Evolutionary conservation across 2,329 filamentous ascomycete species (phyloP).

Genomic region (Pseudogymnoascus sp.): DNA sequence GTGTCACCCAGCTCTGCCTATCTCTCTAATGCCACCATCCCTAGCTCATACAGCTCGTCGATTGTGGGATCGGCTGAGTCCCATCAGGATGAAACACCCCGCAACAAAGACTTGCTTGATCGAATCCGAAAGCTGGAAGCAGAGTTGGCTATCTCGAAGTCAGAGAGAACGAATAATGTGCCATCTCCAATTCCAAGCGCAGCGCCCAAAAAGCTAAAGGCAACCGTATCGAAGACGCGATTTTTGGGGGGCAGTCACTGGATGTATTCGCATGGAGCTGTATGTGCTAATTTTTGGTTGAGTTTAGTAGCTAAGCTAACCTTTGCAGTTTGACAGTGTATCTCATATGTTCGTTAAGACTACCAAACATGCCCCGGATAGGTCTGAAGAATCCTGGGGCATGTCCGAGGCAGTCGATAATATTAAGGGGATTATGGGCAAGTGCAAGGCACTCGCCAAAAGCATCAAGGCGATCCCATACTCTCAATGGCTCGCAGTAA

Average conservation of each 20-base stretch:
- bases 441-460: slow-evolving; percentile 20
- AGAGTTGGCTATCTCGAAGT: background rate
- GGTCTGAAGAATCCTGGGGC: background rate
- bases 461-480: slow-evolving; percentile 17
- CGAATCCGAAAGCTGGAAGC: background rate
- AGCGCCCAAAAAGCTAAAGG: slow-evolving; percentile 11
- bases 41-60: background rate
- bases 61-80: background rate
- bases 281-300: slow-evolving; percentile 11
- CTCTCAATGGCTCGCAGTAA: slow-evolving; percentile 12
- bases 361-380: slow-evolving; percentile 4
- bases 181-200: background rate
- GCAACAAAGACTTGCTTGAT: background rate
- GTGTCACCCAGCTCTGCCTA: background rate
- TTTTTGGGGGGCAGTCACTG: slow-evolving; percentile 25
- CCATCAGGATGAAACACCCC: background rate
- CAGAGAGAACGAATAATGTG: background rate
- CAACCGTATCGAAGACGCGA: slow-evolving; percentile 22
- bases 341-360: slow-evolving; percentile 14
- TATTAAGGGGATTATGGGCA: slow-evolving; percentile 13
- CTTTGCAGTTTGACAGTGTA: slow-evolving; percentile 18
- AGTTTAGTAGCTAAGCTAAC: background rate
- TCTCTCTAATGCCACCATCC: background rate
- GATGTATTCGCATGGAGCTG: slow-evolving; percentile 22
- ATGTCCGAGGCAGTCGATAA: background rate